phyloP scores from a whole-genome alignment of 306 rosid genomes.

The Malus sieversii region DNA sequence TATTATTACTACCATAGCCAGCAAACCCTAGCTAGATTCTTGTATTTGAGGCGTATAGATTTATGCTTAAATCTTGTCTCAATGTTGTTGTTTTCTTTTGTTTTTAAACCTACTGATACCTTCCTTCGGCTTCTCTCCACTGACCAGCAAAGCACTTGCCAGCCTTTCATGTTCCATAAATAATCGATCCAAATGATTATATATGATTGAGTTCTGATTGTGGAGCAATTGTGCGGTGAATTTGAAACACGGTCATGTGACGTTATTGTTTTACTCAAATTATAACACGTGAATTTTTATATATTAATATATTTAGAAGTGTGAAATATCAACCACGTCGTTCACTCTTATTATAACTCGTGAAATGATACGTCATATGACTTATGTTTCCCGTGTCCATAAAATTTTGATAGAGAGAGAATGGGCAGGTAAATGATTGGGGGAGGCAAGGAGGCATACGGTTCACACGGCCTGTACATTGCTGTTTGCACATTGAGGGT shows the following conservation, averaged over 20 bases:
- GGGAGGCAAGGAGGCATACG: slow-evolving; percentile 31
- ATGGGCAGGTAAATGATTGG: slow-evolving; percentile 15
- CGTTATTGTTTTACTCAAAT: too few relatives aligned
- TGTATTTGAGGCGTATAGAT: slow-evolving; percentile 11
- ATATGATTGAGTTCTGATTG: slow-evolving; percentile 20
- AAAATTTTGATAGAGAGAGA: slow-evolving; percentile 7
- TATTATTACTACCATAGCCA: neutral
- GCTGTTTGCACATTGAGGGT: slow-evolving; percentile 1
- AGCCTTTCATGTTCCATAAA: slow-evolving; percentile 13
- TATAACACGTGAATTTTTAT: too few relatives aligned
- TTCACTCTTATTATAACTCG: too few relatives aligned
- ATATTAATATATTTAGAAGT: too few relatives aligned
- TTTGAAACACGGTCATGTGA: neutral
- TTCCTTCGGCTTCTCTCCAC: neutral
- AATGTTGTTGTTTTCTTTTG: neutral
- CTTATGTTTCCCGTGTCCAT: neutral
- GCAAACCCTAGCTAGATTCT: slow-evolving; percentile 20
- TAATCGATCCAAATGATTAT: neutral
- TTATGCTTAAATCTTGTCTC: slow-evolving; percentile 25
- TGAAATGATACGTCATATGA: rapidly evolving
- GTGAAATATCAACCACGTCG: too few relatives aligned
- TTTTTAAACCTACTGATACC: neutral
- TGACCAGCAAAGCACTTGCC: slow-evolving; percentile 23
- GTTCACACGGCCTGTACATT: slow-evolving; percentile 1
- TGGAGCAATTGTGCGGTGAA: neutral